A percentile compares a stretch with the other conserved stretches of the same genome.
Conservation (phyloP, 2,329 filamentous ascomycete genomes). For the Lizonia empirigonia region DNA sequence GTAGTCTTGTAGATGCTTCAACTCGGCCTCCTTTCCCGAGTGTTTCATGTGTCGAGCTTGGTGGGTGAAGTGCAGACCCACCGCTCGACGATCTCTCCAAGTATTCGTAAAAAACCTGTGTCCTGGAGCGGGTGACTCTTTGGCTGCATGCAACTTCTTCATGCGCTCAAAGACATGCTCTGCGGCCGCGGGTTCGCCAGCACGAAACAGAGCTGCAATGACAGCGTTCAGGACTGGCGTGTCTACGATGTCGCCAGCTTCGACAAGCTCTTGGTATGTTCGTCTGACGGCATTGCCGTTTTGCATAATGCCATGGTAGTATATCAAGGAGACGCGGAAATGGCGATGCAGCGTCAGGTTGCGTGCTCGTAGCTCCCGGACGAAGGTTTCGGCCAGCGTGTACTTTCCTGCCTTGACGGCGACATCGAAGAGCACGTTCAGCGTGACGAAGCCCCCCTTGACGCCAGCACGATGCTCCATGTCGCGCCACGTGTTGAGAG, state of each 20-base stretch:
- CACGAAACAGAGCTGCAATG: constrained; percentile 76
- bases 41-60: constrained; percentile 52
- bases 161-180: constrained; percentile 83
- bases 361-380: constrained; percentile 77
- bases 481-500: constrained; percentile 80
- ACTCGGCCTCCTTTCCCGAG: constrained; percentile 55
- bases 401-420: constrained; percentile 87
- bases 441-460: constrained; percentile 75
- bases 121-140: constrained; percentile 32
- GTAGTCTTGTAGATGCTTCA: constrained; percentile 68
- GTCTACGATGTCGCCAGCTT: constrained; percentile 85
- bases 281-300: constrained; percentile 76
- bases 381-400: constrained; percentile 79
- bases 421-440: constrained; percentile 90
- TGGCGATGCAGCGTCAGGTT: constrained; percentile 74
- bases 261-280: constrained; percentile 83
- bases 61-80: constrained; percentile 56
- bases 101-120: constrained; percentile 39
- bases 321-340: constrained; percentile 81
- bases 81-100: constrained; percentile 51
- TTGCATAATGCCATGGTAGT: constrained; percentile 76
- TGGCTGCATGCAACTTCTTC: constrained; percentile 65
- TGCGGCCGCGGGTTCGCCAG: constrained; percentile 76
- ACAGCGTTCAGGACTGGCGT: constrained; percentile 85
- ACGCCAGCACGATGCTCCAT: constrained; percentile 79